Percentiles rank a stretch among this genome's conserved stretches.
Evolutionary conservation across 164 flowering plant species (phyloP).

Genomic region (Platanus orientalis): DNA sequence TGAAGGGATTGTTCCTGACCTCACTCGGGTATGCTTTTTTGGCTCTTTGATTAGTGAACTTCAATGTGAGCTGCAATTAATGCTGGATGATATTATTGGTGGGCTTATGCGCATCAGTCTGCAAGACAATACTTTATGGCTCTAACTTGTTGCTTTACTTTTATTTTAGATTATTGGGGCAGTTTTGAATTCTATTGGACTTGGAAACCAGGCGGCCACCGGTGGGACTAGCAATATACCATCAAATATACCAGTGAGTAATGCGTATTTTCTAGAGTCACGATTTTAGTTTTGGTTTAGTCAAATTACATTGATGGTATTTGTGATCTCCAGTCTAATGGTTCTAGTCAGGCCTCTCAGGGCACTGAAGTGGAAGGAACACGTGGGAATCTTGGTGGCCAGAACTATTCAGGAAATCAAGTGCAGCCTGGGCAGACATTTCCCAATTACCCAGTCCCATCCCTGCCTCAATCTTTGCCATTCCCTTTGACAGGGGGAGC

Average conservation of each 20-base stretch:
- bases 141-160: constrained; percentile 5
- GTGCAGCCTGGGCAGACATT: constrained; percentile 36
- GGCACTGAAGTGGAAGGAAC: constrained; percentile 50
- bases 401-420: constrained; percentile 47
- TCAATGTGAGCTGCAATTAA: background rate
- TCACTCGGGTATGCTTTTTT: constrained; percentile 52
- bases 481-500: constrained; percentile 52
- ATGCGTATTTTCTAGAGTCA: background rate
- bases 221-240: constrained; percentile 32
- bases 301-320: background rate
- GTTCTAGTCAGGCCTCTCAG: constrained; percentile 36
- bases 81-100: background rate
- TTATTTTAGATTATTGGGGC: constrained; percentile 77
- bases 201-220: constrained; percentile 43
- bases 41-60: background rate
- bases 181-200: constrained; percentile 77
- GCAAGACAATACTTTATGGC: background rate
- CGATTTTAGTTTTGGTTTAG: background rate
- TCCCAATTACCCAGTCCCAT: constrained; percentile 34
- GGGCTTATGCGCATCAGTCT: background rate
- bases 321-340: constrained; percentile 33
- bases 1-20: constrained; percentile 66
- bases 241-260: constrained; percentile 42
- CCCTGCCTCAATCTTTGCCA: constrained; percentile 48
- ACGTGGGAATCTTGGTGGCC: constrained; percentile 28